Conservation (phyloP, 1,139 yeast genomes). For the Tardiomyces digboiensis region DNA sequence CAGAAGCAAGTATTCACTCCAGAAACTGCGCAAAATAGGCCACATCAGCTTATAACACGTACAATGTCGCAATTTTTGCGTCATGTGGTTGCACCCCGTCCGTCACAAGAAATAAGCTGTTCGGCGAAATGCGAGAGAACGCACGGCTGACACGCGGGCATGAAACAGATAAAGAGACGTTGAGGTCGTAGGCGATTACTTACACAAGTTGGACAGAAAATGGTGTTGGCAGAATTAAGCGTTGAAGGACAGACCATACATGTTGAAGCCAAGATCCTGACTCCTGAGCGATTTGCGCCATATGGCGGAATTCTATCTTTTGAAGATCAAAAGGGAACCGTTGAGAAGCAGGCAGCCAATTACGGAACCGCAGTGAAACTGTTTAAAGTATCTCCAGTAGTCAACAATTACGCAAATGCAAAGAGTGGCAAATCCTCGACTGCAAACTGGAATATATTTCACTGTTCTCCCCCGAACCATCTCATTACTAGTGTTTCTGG, state of each 20-base stretch:
- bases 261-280: conserved; percentile 29
- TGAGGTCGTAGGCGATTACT: too few relatives aligned
- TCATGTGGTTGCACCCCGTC: too few relatives aligned
- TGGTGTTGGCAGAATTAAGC: conserved; percentile 19
- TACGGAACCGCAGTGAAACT: conserved; percentile 90
- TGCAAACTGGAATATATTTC: conserved; percentile 75
- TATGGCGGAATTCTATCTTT: conserved; percentile 52
- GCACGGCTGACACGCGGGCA: not conserved
- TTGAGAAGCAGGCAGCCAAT: conserved; percentile 53
- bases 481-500: conserved; percentile 30
- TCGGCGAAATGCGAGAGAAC: not conserved
- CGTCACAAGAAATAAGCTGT: too few relatives aligned
- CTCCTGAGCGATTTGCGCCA: conserved; percentile 38
- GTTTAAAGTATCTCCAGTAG: conserved; percentile 60
- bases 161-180: too few relatives aligned
- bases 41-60: too few relatives aligned
- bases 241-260: conserved; percentile 11
- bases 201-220: too few relatives aligned
- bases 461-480: conserved; percentile 69
- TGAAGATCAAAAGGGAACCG: conserved; percentile 36
- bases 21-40: too few relatives aligned
- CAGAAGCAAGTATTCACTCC: too few relatives aligned
- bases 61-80: too few relatives aligned
- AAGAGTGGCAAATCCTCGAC: conserved; percentile 39
- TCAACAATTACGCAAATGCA: conserved; percentile 39